Percentiles rank a stretch among this genome's conserved stretches.
Evolutionary conservation across 1,139 yeast genomes (phyloP).

Genomic region (Kurtzmaniella quercitrusa): DNA sequence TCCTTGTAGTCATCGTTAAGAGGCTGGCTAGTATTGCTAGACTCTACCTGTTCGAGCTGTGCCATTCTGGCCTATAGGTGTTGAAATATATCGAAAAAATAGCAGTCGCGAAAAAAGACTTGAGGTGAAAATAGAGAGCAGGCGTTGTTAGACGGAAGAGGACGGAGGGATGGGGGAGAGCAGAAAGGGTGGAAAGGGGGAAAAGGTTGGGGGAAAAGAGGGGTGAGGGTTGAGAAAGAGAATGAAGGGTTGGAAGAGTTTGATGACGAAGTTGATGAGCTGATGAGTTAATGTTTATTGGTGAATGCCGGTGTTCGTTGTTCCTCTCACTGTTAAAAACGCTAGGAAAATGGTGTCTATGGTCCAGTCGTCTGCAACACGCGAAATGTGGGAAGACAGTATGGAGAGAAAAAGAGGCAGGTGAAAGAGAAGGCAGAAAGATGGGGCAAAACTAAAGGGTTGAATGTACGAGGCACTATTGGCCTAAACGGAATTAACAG

Average conservation of each 20-base stretch:
- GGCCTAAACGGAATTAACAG: no score
- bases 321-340: background rate
- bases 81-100: background rate
- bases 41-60: background rate
- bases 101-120: background rate
- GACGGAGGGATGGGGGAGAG: background rate
- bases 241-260: background rate
- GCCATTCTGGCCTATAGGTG: background rate
- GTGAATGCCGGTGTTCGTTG: no score
- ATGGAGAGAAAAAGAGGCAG: background rate
- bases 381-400: background rate
- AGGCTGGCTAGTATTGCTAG: background rate
- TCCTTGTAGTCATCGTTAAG: slow-evolving; percentile 18
- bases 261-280: no score
- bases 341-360: no score
- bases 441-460: no score
- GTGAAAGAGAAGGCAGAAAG: no score
- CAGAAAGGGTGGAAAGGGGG: background rate
- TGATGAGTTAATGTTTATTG: no score
- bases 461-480: no score
- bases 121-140: background rate
- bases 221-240: background rate
- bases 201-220: background rate
- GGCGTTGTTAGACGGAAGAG: background rate
- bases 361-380: no score